phyloP scores from a whole-genome alignment of 768 basidiomycete genomes.

The Agaricus blazei region DNA sequence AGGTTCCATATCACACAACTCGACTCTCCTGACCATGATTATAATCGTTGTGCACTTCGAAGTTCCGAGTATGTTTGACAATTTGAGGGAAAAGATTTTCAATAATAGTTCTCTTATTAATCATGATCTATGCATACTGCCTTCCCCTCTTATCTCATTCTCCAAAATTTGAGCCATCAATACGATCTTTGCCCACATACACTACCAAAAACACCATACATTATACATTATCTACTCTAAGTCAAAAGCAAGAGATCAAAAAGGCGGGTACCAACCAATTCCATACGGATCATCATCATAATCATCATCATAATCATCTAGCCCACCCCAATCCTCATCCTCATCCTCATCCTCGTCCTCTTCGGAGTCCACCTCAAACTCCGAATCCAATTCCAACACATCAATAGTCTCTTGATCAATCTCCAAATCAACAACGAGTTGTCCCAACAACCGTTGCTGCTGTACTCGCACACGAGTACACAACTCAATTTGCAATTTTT shows the following conservation, averaged over 20 bases:
- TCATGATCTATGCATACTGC: too few relatives aligned
- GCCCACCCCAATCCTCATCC: background rate
- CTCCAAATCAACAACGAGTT: conserved; percentile 2
- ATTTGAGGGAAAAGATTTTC: too few relatives aligned
- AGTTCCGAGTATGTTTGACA: too few relatives aligned
- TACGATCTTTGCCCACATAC: too few relatives aligned
- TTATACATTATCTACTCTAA: background rate
- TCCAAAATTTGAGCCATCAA: too few relatives aligned
- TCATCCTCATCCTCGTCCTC: background rate
- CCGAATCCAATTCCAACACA: background rate
- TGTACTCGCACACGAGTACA: background rate
- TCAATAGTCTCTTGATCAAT: background rate
- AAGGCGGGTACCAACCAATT: background rate
- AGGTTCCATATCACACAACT: too few relatives aligned
- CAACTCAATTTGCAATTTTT: background rate
- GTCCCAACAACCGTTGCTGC: background rate
- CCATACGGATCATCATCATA: background rate
- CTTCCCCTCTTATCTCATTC: too few relatives aligned
- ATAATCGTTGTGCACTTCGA: too few relatives aligned
- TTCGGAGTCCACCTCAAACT: background rate
- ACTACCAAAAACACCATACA: background rate
- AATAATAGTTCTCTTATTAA: too few relatives aligned
- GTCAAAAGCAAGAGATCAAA: background rate
- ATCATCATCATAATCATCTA: background rate
- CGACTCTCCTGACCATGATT: too few relatives aligned